These are phyloP conservation scores for Xylariaceae sp. DNA, from an alignment of 2,329 filamentous ascomycete genomes.

Conservation along the genomic window DNA sequence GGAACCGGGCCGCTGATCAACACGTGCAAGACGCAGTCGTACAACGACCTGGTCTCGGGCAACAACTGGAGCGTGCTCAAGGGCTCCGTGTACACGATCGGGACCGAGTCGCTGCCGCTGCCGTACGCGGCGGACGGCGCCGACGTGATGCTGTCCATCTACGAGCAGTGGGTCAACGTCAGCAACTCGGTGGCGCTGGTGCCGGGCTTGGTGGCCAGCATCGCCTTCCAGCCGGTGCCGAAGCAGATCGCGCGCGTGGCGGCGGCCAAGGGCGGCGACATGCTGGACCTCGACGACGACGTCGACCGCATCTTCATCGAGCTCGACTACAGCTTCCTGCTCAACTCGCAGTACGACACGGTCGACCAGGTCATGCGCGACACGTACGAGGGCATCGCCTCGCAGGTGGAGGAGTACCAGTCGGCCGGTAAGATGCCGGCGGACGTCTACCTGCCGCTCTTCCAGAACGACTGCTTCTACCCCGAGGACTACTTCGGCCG, in stretches of 20 bases:
- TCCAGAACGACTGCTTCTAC: slow-evolving; percentile 36
- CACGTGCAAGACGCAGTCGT: slow-evolving; percentile 38
- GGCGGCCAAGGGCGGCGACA: slow-evolving; percentile 26
- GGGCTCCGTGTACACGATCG: slow-evolving; percentile 29
- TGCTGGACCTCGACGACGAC: slow-evolving; percentile 31
- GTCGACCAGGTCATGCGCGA: slow-evolving; percentile 29
- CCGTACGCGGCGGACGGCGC: slow-evolving; percentile 19
- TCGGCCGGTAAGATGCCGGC: slow-evolving; percentile 24
- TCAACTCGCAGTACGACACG: slow-evolving; percentile 18
- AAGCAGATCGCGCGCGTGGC: slow-evolving; percentile 26
- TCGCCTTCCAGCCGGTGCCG: slow-evolving; percentile 33
- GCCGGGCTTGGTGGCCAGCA: slow-evolving; percentile 23
- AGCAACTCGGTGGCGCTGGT: slow-evolving; percentile 17
- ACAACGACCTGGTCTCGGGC: slow-evolving; percentile 35
- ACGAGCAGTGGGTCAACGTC: slow-evolving; percentile 26
- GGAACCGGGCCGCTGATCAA: slow-evolving; percentile 32
- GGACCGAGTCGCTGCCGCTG: slow-evolving; percentile 30
- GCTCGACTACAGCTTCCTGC: slow-evolving; percentile 33
- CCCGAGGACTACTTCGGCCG: slow-evolving; percentile 35
- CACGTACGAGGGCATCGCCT: slow-evolving; percentile 27
- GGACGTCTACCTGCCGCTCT: slow-evolving; percentile 32
- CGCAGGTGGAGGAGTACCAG: slow-evolving; percentile 24
- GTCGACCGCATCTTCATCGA: slow-evolving; percentile 35
- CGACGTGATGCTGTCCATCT: slow-evolving; percentile 24
- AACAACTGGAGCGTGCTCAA: slow-evolving; percentile 34